These are phyloP conservation scores for Aspergillus flavus DNA, from an alignment of 2,329 filamentous ascomycete genomes.

Conservation along the genomic window DNA sequence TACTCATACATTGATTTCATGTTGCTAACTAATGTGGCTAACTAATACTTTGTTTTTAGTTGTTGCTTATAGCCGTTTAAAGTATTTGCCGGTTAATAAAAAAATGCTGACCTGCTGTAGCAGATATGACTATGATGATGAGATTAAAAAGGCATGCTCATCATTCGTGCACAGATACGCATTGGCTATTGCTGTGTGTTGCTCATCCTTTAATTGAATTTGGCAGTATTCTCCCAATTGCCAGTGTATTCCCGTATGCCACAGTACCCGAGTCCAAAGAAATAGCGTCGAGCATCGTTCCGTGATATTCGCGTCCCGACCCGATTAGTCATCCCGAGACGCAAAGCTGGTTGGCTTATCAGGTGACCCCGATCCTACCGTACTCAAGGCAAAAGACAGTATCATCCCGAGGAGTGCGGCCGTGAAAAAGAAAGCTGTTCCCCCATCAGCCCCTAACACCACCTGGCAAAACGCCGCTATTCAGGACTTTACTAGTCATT, in stretches of 20 bases:
- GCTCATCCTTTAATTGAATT: too few relatives aligned
- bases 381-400: constrained; percentile 24
- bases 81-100: constrained; percentile 19
- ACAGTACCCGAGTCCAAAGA: neutral
- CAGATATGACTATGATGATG: neutral
- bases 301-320: constrained; percentile 36
- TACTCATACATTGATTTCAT: neutral
- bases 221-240: neutral
- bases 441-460: constrained; percentile 20
- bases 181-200: neutral
- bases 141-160: neutral
- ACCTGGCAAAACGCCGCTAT: constrained; percentile 17
- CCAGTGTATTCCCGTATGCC: neutral
- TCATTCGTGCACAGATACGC: neutral
- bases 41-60: neutral
- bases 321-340: constrained; percentile 32
- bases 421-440: constrained; percentile 42
- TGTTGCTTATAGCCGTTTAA: constrained; percentile 16
- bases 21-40: neutral
- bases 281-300: constrained; percentile 17
- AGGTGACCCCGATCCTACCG: constrained; percentile 30
- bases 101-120: neutral
- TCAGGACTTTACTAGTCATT: constrained; percentile 19
- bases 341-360: constrained; percentile 31
- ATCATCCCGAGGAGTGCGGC: constrained; percentile 33